These are phyloP conservation scores for Penicillium canariense DNA, from an alignment of 495 filamentous ascomycete genomes.

Conservation along the genomic window DNA sequence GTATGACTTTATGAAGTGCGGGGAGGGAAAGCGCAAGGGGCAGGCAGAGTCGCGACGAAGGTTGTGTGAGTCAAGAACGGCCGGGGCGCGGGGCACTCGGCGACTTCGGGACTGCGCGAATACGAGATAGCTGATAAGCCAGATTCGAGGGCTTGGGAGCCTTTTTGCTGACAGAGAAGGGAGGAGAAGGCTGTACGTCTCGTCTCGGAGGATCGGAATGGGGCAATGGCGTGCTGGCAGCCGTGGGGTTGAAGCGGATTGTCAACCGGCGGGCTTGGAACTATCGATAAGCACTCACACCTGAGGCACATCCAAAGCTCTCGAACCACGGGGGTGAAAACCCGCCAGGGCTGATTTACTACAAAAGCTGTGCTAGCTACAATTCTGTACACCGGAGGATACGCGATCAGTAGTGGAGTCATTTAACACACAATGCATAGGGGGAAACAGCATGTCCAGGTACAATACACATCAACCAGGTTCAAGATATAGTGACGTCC, in stretches of 20 bases:
- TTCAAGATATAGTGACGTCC: neutral
- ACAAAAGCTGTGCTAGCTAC: no score
- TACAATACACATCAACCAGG: neutral
- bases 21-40: neutral
- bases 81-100: constrained; percentile 4
- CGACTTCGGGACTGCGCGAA: neutral
- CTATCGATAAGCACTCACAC: constrained; percentile 15
- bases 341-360: no score
- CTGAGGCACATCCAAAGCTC: constrained; percentile 7
- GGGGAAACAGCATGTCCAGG: neutral
- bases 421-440: no score
- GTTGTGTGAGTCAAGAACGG: constrained; percentile 3
- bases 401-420: no score
- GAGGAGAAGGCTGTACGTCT: neutral
- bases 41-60: neutral
- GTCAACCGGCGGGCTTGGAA: constrained; percentile 2
- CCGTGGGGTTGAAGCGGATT: neutral
- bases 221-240: constrained; percentile 5
- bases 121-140: constrained; percentile 5
- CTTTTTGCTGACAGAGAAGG: neutral
- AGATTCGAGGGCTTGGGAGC: neutral
- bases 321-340: no score
- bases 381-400: no score
- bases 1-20: neutral
- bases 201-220: neutral